These are phyloP conservation scores for Pyricularia grisea DNA, from an alignment of 2,329 filamentous ascomycete species.

Conservation along the genomic window DNA sequence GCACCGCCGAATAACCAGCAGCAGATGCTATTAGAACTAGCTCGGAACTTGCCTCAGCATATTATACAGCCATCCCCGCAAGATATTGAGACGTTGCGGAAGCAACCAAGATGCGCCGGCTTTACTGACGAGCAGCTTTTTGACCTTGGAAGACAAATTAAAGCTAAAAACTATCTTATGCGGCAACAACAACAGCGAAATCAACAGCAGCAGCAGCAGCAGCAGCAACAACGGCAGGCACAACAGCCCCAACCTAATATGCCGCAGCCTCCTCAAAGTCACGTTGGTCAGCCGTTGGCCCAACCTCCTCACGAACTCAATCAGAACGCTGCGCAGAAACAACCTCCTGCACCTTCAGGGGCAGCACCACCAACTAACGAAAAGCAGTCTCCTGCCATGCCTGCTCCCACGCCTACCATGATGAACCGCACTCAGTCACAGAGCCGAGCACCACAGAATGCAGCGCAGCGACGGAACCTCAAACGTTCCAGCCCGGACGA, in stretches of 20 bases:
- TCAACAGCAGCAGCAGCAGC: constrained; percentile 13
- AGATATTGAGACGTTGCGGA: constrained; percentile 5
- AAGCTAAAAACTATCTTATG: neutral
- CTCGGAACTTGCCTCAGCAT: constrained; percentile 6
- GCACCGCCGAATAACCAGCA: neutral
- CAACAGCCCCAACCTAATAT: constrained; percentile 13
- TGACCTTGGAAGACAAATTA: neutral
- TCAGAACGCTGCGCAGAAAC: constrained; percentile 19
- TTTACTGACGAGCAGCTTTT: neutral
- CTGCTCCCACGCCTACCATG: neutral
- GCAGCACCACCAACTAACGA: constrained; percentile 14
- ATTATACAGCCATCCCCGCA: constrained; percentile 8
- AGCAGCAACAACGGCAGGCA: constrained; percentile 12
- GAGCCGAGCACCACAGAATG: constrained; percentile 35
- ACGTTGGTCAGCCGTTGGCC: constrained; percentile 6
- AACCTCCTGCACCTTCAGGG: constrained; percentile 22
- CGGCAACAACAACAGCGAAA: constrained; percentile 1
- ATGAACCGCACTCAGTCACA: constrained; percentile 11
- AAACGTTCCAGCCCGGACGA: constrained; percentile 44
- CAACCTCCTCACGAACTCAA: constrained; percentile 15
- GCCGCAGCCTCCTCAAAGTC: constrained; percentile 5
- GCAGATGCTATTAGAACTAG: neutral
- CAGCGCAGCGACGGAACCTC: constrained; percentile 31
- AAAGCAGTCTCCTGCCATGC: neutral
- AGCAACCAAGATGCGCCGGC: neutral